Percentiles rank a stretch among this genome's conserved stretches.
phyloP scores from a whole-genome alignment of 2,329 filamentous ascomycete genomes.

The Penicillium brasilianum region DNA sequence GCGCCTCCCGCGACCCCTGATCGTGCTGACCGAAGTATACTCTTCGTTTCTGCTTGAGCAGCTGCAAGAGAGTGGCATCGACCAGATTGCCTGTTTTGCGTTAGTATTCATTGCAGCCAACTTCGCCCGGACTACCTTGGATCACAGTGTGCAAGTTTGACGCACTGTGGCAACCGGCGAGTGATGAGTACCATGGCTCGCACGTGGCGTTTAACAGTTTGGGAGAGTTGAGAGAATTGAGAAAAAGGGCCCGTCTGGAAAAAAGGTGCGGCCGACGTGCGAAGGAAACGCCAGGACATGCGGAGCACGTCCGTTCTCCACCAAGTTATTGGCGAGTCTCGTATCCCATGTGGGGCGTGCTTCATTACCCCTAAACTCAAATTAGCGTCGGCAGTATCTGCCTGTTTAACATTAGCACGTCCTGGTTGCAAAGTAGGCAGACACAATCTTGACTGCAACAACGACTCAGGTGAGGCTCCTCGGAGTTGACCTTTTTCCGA shows the following conservation, averaged over 20 bases:
- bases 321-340: background rate
- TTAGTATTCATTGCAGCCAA: background rate
- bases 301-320: background rate
- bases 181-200: constrained; percentile 19
- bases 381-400: background rate
- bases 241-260: background rate
- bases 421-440: background rate
- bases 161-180: constrained; percentile 4
- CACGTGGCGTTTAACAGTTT: constrained; percentile 20
- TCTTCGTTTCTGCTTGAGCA: background rate
- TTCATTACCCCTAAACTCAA: constrained; percentile 1
- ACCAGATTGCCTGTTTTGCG: background rate
- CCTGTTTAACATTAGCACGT: background rate
- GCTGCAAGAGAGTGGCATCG: background rate
- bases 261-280: constrained; percentile 2
- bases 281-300: background rate
- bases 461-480: background rate
- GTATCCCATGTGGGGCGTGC: constrained; percentile 1
- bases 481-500: background rate
- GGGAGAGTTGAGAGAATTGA: background rate
- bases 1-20: constrained; percentile 6
- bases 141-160: background rate
- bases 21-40: background rate
- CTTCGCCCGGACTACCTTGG: background rate
- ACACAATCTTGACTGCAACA: background rate